Evolutionary conservation across 2,329 filamentous ascomycete genomes (phyloP).

Genomic region (Thyridium curvatum): DNA sequence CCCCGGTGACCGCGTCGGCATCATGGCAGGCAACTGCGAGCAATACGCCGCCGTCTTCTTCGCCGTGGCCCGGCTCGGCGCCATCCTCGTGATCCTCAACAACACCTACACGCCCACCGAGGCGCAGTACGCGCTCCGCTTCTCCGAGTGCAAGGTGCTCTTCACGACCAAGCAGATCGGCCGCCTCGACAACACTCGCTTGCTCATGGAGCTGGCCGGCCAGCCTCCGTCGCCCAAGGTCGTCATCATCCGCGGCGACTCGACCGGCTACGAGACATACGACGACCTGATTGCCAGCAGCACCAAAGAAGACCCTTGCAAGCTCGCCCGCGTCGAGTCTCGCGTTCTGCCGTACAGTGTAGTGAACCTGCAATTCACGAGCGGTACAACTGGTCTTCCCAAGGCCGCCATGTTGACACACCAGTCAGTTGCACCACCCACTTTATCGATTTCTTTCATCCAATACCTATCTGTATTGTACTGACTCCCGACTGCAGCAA

Average conservation of each 20-base stretch:
- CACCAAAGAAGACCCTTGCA: conserved; percentile 29
- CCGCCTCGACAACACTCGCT: conserved; percentile 48
- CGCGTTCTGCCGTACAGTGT: conserved; percentile 59
- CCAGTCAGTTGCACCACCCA: conserved; percentile 37
- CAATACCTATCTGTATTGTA: neutral
- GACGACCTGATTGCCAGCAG: conserved; percentile 49
- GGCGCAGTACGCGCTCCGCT: conserved; percentile 57
- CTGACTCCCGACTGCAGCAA: conserved; percentile 30
- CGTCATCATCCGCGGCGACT: conserved; percentile 52
- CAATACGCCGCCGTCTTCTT: conserved; percentile 76
- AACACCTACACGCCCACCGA: conserved; percentile 75
- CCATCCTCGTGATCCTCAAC: conserved; percentile 70
- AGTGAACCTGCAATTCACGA: conserved; percentile 70
- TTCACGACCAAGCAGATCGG: conserved; percentile 69
- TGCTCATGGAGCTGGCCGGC: conserved; percentile 48
- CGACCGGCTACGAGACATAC: conserved; percentile 53
- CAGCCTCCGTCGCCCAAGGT: conserved; percentile 42
- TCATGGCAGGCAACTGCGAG: conserved; percentile 75
- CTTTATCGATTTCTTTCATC: conserved; percentile 8
- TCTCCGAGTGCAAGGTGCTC: conserved; percentile 61
- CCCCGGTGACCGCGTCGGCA: conserved; percentile 63
- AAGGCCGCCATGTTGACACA: conserved; percentile 73
- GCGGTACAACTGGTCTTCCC: conserved; percentile 66
- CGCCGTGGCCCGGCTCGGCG: conserved; percentile 60
- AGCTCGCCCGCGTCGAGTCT: conserved; percentile 45